Conservation (phyloP, 768 basidiomycete genomes). For the Boletales sp. region DNA sequence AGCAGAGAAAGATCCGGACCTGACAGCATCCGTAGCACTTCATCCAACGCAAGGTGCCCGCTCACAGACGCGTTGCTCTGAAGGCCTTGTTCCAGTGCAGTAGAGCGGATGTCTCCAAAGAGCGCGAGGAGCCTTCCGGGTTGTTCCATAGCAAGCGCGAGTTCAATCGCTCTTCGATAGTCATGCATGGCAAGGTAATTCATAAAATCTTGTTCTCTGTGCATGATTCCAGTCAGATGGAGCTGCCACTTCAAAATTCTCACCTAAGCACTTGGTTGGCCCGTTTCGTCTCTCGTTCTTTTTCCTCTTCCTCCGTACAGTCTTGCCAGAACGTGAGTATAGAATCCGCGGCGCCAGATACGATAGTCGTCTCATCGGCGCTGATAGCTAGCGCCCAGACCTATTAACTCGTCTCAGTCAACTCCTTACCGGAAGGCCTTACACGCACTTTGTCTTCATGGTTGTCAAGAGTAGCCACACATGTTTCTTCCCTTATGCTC, state of each 20-base stretch:
- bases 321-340: slow-evolving; percentile 96
- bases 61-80: slow-evolving; percentile 44
- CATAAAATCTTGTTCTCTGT: slow-evolving; percentile 93
- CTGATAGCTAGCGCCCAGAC: slow-evolving; percentile 95
- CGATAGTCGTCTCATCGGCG: slow-evolving; percentile 75
- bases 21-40: slow-evolving; percentile 70
- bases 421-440: neutral
- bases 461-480: slow-evolving; percentile 86
- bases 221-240: slow-evolving; percentile 7
- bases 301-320: slow-evolving; percentile 79
- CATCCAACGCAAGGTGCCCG: slow-evolving; percentile 72
- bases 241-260: slow-evolving; percentile 26
- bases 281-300: slow-evolving; percentile 69
- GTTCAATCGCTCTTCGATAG: slow-evolving; percentile 85
- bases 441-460: slow-evolving; percentile 89
- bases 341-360: slow-evolving; percentile 95
- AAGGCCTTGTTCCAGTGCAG: slow-evolving; percentile 16
- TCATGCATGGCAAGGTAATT: slow-evolving; percentile 88
- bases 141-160: slow-evolving; percentile 91
- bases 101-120: slow-evolving; percentile 60
- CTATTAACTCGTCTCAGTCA: slow-evolving; percentile 38
- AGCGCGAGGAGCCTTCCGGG: slow-evolving; percentile 82
- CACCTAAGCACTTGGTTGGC: slow-evolving; percentile 78
- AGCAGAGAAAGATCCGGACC: slow-evolving; percentile 76
- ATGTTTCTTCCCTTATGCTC: slow-evolving; percentile 88